phyloP scores from a whole-genome alignment of 1,284 basidiomycete genomes.

The Cutaneotrichosporon sp. region DNA sequence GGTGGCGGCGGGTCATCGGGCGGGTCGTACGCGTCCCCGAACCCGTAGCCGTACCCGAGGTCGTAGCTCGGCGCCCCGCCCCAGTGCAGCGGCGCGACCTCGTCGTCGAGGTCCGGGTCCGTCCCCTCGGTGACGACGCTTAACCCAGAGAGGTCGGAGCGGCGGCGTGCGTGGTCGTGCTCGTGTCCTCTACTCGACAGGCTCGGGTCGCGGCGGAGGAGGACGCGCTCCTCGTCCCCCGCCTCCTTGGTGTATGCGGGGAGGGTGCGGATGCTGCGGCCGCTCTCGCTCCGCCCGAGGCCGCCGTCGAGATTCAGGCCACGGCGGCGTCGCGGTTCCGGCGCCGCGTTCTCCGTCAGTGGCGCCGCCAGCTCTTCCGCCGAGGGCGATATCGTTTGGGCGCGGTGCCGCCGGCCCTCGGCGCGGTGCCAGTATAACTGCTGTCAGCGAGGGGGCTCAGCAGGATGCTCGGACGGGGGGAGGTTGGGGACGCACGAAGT shows the following conservation, averaged over 20 bases:
- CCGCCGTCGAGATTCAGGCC: neutral
- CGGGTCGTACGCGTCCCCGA: neutral
- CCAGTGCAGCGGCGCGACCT: neutral
- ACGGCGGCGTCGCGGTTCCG: neutral
- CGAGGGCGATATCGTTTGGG: neutral
- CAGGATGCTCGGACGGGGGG: no score
- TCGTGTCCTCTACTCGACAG: neutral
- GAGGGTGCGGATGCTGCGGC: slow-evolving; percentile 40
- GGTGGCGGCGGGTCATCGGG: neutral
- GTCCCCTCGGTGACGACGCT: neutral
- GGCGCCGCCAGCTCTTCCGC: neutral
- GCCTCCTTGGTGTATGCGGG: slow-evolving; percentile 45
- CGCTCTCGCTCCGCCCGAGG: slow-evolving; percentile 37
- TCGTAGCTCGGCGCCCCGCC: slow-evolving; percentile 2
- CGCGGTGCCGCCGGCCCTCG: neutral
- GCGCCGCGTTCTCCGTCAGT: neutral
- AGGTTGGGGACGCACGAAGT: neutral
- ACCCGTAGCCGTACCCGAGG: neutral
- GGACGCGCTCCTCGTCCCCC: slow-evolving; percentile 43
- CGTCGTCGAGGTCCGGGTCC: no score
- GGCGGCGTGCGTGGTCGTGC: neutral
- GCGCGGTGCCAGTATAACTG: neutral
- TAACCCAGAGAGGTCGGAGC: neutral
- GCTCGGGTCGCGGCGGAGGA: slow-evolving; percentile 35
- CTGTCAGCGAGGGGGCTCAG: no score